phyloP scores from a whole-genome alignment of 495 filamentous ascomycete species.

The Aspergillus wentii region DNA sequence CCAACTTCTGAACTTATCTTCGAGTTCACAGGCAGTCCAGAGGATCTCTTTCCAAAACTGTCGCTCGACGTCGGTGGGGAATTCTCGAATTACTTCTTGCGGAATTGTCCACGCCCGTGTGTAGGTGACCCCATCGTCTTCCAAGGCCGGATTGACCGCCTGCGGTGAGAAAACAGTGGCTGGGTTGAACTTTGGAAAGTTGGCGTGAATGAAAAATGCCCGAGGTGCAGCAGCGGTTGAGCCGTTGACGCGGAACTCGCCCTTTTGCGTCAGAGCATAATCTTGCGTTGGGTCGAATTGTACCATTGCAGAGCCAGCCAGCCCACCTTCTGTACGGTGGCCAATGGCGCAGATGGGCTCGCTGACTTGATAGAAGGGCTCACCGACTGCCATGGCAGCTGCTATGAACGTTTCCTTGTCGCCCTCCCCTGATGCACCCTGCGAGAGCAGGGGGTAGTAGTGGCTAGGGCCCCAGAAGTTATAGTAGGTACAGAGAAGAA shows the following conservation, averaged over 20 bases:
- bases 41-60: slow-evolving; percentile 45
- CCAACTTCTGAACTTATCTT: slow-evolving; percentile 35
- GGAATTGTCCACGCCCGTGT: slow-evolving; percentile 40
- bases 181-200: slow-evolving; percentile 48
- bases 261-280: slow-evolving; percentile 20
- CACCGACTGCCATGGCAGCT: slow-evolving; percentile 38
- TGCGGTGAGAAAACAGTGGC: slow-evolving; percentile 33
- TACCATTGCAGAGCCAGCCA: slow-evolving; percentile 38
- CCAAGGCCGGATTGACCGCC: slow-evolving; percentile 27
- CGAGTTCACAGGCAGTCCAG: slow-evolving; percentile 43
- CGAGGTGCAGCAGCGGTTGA: slow-evolving; percentile 14
- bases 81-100: slow-evolving; percentile 27
- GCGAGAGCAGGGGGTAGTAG: slow-evolving; percentile 49
- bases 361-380: slow-evolving; percentile 52
- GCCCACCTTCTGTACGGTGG: slow-evolving; percentile 52
- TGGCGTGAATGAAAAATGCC: slow-evolving; percentile 47
- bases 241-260: slow-evolving; percentile 15
- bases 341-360: slow-evolving; percentile 79
- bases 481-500: slow-evolving; percentile 54
- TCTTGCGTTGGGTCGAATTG: slow-evolving; percentile 40
- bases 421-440: slow-evolving; percentile 49
- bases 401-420: slow-evolving; percentile 56
- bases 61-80: slow-evolving; percentile 45
- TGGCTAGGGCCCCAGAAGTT: slow-evolving; percentile 50
- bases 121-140: slow-evolving; percentile 29